A percentile compares a stretch with the other conserved stretches of the same genome.
Evolutionary conservation across 352 stramenopile species (phyloP).

Genomic region (Saprolegnia diclina): DNA sequence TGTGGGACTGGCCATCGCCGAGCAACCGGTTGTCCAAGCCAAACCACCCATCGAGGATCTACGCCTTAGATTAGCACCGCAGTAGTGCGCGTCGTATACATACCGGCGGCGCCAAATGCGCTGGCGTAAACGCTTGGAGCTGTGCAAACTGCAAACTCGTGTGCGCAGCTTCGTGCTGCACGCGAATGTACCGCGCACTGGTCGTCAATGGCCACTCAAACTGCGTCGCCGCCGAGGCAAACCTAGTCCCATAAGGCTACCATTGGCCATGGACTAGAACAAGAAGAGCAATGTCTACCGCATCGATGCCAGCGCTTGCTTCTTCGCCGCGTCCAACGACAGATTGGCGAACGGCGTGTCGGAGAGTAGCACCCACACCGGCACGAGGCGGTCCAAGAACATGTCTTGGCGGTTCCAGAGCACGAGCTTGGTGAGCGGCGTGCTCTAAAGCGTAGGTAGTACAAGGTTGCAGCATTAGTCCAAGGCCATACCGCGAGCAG

Average conservation of each 20-base stretch:
- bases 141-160: constrained; percentile 61
- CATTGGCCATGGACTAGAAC: no score
- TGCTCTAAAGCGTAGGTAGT: no score
- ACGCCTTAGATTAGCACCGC: no score
- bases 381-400: constrained; percentile 37
- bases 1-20: constrained; percentile 39
- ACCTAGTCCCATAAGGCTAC: not conserved
- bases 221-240: not conserved
- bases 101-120: not conserved
- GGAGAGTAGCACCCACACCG: constrained; percentile 56
- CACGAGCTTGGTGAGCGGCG: constrained; percentile 37
- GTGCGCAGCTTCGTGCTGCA: constrained; percentile 42
- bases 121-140: constrained; percentile 43
- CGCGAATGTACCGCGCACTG: constrained; percentile 47
- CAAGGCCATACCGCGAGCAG: constrained; percentile 31
- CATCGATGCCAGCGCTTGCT: constrained; percentile 11
- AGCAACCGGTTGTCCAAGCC: constrained; percentile 38
- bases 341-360: constrained; percentile 33
- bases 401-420: constrained; percentile 71
- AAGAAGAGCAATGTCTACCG: constrained; percentile 9
- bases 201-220: constrained; percentile 3
- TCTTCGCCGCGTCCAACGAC: constrained; percentile 27
- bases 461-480: no score
- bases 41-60: constrained; percentile 55
- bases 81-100: no score